Evolutionary conservation across 208 protist genomes (phyloP), one percentile per base, ranked within the genome.

Genomic region (Endotrypanum monterogeii): DNA sequence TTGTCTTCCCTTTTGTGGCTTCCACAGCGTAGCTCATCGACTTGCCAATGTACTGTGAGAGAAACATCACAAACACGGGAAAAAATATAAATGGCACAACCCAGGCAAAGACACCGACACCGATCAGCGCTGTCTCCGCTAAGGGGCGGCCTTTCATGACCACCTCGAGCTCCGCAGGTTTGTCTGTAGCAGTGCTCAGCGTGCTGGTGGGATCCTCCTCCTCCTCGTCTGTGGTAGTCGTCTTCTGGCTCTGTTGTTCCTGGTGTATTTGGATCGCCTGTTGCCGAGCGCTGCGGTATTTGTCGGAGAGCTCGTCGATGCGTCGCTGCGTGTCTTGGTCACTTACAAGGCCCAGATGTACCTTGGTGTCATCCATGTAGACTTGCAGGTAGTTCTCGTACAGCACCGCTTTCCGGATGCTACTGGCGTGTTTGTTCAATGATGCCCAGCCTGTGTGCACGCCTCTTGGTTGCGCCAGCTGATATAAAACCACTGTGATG

Each of bases 61-160:
- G 83, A 68, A 92, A 82, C 80, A 87, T 93, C 37, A 91, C 85
- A 69, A 92, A 89, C 3, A 93, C 79, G n/a, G 92, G 92, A 66
- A 94, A 91, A 71, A 94, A 94, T 37, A 96, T 73, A 70, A 96
- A 92, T 3, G 92, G 92, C 51, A 89, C 85, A 11, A 96, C 76
- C 84, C 88, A 96, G 5, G 89, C 89, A 73, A 94, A 82, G 37
- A 89, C 76, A n/a, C 86, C 88, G 54, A 96, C 67, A 20, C 57
- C 89, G 23, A 78, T 65, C 62, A 96, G 87, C 35, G 82, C 88
- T 46, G 72, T 77, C 79, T 96, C 89, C 35, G 89, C 82, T 41
- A 86, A n/a, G 3, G 88, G 86, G 5, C 75, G 79, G 30, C 88
- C 86, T 23, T 83, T 78, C 73, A 90, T 51, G 16, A 73, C 66